Base-by-base conservation (phyloP, 2,329 filamentous ascomycete genomes). In the Penicillium occitanis region DNA sequence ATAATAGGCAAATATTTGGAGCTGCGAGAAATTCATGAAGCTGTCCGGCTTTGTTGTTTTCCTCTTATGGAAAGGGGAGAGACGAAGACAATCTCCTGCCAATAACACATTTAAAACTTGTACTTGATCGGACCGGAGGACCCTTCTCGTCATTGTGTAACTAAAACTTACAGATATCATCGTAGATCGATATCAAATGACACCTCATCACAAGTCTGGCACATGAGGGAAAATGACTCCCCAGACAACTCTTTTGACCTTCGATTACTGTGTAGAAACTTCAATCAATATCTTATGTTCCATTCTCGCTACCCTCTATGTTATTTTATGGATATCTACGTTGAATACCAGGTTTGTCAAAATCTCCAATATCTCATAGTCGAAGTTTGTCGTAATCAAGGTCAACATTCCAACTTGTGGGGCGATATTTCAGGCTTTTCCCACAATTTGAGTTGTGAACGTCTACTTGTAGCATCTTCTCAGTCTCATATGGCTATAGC, bases 211-310 rank as follows among this genome's bases (percentile, higher is more conserved):
- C 25, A 40, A 40, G 40, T 5, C n/a, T 6, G 35, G 8, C 55
- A 42, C 55, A 42, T 17, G n/a, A 44, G 11, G 5, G 42, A 30
- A 28, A 19, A 59, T 44, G 37, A 6, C 13, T 3, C 3, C 25
- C 10, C 55, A 59, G 25, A n/a, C 40, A 8, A 3, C 37, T 2
- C 4, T 59, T 22, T 6, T 3, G n/a, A 42, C 11, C 28, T 28
- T 10, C 11, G 17, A 19, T 59, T 59, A 11, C 37, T 44, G 14
- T 5, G n/a, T 17, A 59, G 55, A 28, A 0, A 17, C 30, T 14
- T 40, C 53, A 55, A 61, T 40, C 19, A 13, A 59, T 28, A 8
- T 13, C 60, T 61, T 50, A 19, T 65, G 14, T 28, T 61, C 44
- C 30, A 28, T 30, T 33, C 30, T 53, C 7, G 30, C 46, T 6